These are phyloP conservation scores for Penicillium psychrofluorescens DNA, from an alignment of 495 filamentous ascomycete species.

Conservation along the genomic window DNA sequence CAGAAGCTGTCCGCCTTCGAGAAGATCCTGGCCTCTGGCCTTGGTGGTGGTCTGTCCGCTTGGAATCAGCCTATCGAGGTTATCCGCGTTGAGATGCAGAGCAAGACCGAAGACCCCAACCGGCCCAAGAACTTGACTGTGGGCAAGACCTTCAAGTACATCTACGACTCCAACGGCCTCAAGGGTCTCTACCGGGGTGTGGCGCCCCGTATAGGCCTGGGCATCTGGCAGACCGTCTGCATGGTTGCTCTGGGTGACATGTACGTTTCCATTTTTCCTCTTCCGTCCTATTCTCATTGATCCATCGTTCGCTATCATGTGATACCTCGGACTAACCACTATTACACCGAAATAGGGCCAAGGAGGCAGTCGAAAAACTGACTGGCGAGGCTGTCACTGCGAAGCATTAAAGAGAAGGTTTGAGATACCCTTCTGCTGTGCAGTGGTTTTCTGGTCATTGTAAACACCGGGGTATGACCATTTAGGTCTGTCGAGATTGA, in stretches of 20 bases:
- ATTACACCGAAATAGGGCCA: slow-evolving; percentile 61
- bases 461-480: slow-evolving; percentile 2
- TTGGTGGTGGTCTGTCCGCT: slow-evolving; percentile 89
- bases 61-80: slow-evolving; percentile 99
- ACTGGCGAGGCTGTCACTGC: slow-evolving; percentile 92
- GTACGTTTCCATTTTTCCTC: slow-evolving; percentile 48
- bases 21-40: slow-evolving; percentile 80
- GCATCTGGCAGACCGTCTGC: slow-evolving; percentile 99
- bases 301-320: slow-evolving; percentile 13
- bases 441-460: slow-evolving; percentile 8
- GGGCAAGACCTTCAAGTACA: slow-evolving; percentile 84
- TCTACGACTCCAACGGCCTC: slow-evolving; percentile 81
- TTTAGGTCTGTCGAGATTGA: not conserved
- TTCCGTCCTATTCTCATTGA: slow-evolving; percentile 2
- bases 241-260: slow-evolving; percentile 99
- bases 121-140: slow-evolving; percentile 98
- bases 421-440: slow-evolving; percentile 43
- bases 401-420: slow-evolving; percentile 75
- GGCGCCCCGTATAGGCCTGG: slow-evolving; percentile 83
- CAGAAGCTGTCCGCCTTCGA: slow-evolving; percentile 71
- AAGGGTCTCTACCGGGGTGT: slow-evolving; percentile 96
- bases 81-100: slow-evolving; percentile 99
- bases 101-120: slow-evolving; percentile 95
- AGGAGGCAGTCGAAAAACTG: slow-evolving; percentile 93
- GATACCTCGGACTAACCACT: slow-evolving; percentile 30